These are phyloP conservation scores for Leishmania braziliensis DNA, from an alignment of 208 protist genomes.

Conservation along the genomic window DNA sequence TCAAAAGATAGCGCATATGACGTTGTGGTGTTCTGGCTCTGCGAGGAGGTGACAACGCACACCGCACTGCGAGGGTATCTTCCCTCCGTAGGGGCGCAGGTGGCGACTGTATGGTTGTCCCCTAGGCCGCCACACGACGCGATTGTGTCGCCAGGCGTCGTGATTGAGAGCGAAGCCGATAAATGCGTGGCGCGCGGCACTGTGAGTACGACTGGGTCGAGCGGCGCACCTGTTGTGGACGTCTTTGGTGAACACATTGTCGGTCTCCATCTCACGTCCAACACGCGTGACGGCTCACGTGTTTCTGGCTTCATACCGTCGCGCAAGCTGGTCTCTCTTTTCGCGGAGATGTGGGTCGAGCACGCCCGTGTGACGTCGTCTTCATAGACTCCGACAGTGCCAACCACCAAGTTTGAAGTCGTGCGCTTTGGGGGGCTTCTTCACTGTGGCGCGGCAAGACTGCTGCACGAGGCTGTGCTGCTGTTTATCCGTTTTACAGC, in stretches of 20 bases:
- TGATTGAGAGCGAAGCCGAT: slow-evolving; percentile 58
- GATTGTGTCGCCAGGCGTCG: slow-evolving; percentile 78
- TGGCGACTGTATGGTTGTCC: slow-evolving; percentile 81
- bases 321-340: slow-evolving; percentile 67
- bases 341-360: slow-evolving; percentile 73
- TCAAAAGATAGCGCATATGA: slow-evolving; percentile 66
- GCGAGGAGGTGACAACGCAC: slow-evolving; percentile 33
- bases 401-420: background rate
- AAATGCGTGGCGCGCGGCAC: slow-evolving; percentile 70
- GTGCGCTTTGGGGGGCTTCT: background rate
- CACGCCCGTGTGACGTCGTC: slow-evolving; percentile 20
- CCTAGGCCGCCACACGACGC: slow-evolving; percentile 76
- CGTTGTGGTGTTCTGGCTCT: slow-evolving; percentile 75
- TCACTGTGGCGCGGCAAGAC: background rate
- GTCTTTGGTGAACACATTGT: slow-evolving; percentile 80
- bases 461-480: background rate
- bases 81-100: slow-evolving; percentile 48
- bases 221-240: slow-evolving; percentile 84
- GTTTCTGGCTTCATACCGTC: slow-evolving; percentile 80
- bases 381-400: background rate
- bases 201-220: slow-evolving; percentile 82
- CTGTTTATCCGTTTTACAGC: too few species aligned
- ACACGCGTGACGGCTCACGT: slow-evolving; percentile 77
- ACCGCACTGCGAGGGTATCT: slow-evolving; percentile 64
- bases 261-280: slow-evolving; percentile 83